Evolutionary conservation across 192 early-diverging fungal species (phyloP).

Genomic region (Umbelopsis ramanniana): DNA sequence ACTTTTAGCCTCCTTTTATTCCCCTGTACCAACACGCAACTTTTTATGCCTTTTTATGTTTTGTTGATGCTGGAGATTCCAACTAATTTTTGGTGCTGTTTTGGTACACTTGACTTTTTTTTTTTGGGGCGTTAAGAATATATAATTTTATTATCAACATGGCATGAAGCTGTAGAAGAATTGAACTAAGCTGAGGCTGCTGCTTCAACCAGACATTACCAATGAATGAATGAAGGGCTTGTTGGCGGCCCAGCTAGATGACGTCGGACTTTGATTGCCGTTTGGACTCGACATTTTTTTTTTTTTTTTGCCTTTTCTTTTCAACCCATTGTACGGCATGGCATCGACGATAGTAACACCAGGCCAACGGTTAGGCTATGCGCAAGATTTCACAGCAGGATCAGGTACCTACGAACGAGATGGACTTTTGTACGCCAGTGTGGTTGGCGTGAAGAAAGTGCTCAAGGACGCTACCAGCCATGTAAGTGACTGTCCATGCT

Average conservation of each 20-base stretch:
- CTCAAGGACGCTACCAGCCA: conserved; percentile 15
- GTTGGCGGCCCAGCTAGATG: not conserved
- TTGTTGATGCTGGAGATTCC: too few species aligned
- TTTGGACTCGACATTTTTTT: not conserved
- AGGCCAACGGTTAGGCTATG: conserved; percentile 76
- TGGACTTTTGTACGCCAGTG: conserved; percentile 71
- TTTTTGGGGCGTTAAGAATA: too few species aligned
- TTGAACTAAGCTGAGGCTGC: too few species aligned
- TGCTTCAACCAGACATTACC: too few species aligned
- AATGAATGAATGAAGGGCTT: too few species aligned
- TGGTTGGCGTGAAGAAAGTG: conserved; percentile 50
- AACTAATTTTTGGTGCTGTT: too few species aligned
- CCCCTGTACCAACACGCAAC: conserved; percentile 7
- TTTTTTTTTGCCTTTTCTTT: not conserved
- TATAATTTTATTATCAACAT: too few species aligned
- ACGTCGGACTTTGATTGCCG: conserved; percentile 14
- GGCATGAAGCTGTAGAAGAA: too few species aligned
- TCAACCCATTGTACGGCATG: not conserved
- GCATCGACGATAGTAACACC: conserved; percentile 63
- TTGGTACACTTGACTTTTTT: too few species aligned
- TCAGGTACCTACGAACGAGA: conserved; percentile 73
- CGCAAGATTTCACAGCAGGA: conserved; percentile 69
- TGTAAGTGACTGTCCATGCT: conserved; percentile 23
- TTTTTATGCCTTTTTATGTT: not conserved
- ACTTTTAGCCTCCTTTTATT: not conserved